Percentiles rank a stretch among this genome's conserved stretches.
These are phyloP conservation scores for Aspergillus kassunensis DNA, from an alignment of 495 filamentous ascomycete genomes.

Conservation along the genomic window DNA sequence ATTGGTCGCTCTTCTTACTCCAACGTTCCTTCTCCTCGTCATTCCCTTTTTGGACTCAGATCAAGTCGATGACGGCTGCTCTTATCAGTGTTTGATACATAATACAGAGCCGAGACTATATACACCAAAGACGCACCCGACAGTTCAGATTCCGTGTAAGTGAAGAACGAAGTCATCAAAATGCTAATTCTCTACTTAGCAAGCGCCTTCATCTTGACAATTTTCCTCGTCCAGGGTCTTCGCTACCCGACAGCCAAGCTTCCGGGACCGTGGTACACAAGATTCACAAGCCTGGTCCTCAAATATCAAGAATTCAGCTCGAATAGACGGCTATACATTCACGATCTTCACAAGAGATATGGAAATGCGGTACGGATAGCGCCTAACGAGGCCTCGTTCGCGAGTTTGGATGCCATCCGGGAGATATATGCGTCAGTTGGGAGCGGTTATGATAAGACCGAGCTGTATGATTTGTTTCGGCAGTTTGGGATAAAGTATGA, in stretches of 20 bases:
- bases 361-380: conserved; percentile 54
- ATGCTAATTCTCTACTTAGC: conserved; percentile 27
- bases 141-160: too few species aligned
- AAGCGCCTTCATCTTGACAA: conserved; percentile 4
- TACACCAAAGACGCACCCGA: too few species aligned
- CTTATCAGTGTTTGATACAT: too few species aligned
- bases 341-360: conserved; percentile 51
- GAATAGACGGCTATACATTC: conserved; percentile 51
- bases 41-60: background rate
- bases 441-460: conserved; percentile 65
- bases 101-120: too few species aligned
- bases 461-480: conserved; percentile 61
- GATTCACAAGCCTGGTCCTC: conserved; percentile 48
- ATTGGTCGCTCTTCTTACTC: background rate
- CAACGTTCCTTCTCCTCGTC: background rate
- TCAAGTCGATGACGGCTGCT: too few species aligned
- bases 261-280: conserved; percentile 52
- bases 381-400: conserved; percentile 61
- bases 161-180: background rate
- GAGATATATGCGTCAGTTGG: conserved; percentile 64
- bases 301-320: conserved; percentile 56
- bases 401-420: conserved; percentile 52
- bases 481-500: conserved; percentile 49
- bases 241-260: conserved; percentile 22
- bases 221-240: conserved; percentile 14